phyloP scores from a whole-genome alignment of 2,329 filamentous ascomycete species.

The Ascochyta koolunga region DNA sequence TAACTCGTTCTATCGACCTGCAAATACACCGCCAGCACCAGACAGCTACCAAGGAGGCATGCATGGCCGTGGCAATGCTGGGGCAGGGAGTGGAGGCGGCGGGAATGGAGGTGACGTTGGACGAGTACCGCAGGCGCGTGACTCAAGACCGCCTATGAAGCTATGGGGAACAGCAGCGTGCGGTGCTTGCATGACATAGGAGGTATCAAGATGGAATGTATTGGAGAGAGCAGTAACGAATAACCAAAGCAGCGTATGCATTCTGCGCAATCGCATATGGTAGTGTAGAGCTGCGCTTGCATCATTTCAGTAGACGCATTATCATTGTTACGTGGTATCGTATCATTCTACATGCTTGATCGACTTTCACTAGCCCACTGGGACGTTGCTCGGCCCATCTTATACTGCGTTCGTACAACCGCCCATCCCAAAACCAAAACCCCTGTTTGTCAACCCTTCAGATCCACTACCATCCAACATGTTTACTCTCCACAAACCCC shows the following conservation, averaged over 20 bases:
- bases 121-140: conserved; percentile 27
- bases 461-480: neutral
- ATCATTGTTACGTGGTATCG: no score
- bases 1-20: conserved; percentile 34
- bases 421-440: no score
- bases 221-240: neutral
- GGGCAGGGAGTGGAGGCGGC: conserved; percentile 20
- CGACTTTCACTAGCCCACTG: no score
- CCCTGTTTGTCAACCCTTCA: neutral
- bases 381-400: no score
- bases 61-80: conserved; percentile 35
- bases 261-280: neutral
- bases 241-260: no score
- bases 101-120: conserved; percentile 25
- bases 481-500: neutral
- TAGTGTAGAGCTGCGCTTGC: no score
- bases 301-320: no score
- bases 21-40: conserved; percentile 19
- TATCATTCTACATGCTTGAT: no score
- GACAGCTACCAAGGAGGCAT: conserved; percentile 41
- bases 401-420: no score
- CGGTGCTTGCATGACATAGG: conserved; percentile 37
- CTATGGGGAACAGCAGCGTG: conserved; percentile 35
- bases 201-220: neutral
- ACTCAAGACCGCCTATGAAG: conserved; percentile 36